Evolutionary conservation across 148 eudicot species (phyloP).

Genomic region (Gaultheria prostrata): DNA sequence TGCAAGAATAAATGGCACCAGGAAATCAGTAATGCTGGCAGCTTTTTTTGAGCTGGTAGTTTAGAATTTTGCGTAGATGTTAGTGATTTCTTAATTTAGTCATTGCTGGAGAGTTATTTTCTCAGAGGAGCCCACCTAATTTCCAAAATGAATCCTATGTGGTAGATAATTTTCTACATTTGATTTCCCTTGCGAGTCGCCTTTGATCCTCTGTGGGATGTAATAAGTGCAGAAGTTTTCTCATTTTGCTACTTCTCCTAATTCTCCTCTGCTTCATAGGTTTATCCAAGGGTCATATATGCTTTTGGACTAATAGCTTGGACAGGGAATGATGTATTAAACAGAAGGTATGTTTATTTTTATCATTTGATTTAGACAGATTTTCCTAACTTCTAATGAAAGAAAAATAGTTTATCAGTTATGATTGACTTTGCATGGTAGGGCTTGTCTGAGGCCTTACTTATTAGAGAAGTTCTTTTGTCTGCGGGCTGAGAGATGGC

Average conservation of each 20-base stretch:
- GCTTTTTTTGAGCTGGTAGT: not conserved
- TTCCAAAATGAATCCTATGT: not conserved
- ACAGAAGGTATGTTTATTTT: slow-evolving; percentile 58
- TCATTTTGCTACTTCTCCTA: not conserved
- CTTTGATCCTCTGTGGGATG: not conserved
- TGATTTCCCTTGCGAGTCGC: not conserved
- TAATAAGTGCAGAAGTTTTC: not conserved
- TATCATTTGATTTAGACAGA: not conserved
- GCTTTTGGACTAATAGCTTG: slow-evolving; percentile 88
- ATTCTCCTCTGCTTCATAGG: slow-evolving; percentile 37
- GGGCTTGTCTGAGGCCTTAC: too few species aligned
- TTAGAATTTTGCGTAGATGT: not conserved
- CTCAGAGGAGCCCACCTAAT: not conserved
- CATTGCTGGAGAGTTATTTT: not conserved
- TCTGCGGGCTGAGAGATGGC: too few species aligned
- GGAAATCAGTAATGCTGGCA: not conserved
- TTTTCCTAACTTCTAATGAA: not conserved
- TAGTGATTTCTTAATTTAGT: not conserved
- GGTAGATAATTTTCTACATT: not conserved
- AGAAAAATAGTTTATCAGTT: not conserved
- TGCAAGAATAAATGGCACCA: not conserved
- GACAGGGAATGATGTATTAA: slow-evolving; percentile 96
- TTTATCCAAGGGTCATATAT: slow-evolving; percentile 79
- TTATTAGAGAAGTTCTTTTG: too few species aligned
- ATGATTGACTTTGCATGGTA: not conserved